Base-by-base conservation (phyloP, 2,329 filamentous ascomycete genomes). In the Arachnomyces sp. region DNA sequence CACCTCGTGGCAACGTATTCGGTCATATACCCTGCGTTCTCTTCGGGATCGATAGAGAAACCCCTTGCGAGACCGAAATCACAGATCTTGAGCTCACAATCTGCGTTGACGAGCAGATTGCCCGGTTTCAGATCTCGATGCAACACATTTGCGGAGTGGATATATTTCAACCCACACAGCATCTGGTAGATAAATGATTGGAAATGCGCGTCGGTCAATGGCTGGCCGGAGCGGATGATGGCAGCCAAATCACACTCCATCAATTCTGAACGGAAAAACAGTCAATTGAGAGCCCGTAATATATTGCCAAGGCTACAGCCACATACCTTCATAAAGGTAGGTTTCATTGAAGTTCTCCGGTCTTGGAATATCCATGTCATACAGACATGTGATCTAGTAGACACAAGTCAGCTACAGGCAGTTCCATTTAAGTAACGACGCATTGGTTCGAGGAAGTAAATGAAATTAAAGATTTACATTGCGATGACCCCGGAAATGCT, bases 151-250 rank as follows among this genome's bases (percentile, higher is more conserved):
- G 92, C 92, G 15, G 90, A 96, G 73, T 98, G 92, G 51, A 98
- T 96, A 67, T 96, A 98, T 74, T 98, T 98, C 54, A 98, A 75
- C 49, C 92, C 92, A 63, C 92, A 96, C 4, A 98, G 83, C 52
- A 98, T 98, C 75, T 98, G 92, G 73, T 98, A 98, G 69, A 98
- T 95, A 71, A 98, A 98, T 38, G 92, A 96, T 69, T 98, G 92
- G 73, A 98, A 98, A 67, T 98, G 92, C 40, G 92, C 92, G 61
- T 98, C 92, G 59, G 92, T 98, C 61, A 98, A 74, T 35, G 92
- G 89, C 65, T 98, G 92, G 47, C 92, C 92, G 31, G 90, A 96
- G 52, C 92, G 82, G 56, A 98, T 96, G 63, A 98, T 98, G 51
- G 92, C 92, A 25, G 92, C 92, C 62, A 98, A 69, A 68, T 98